Base-by-base conservation (phyloP, 129 eudicot species). In the Artemisia tridentata region DNA sequence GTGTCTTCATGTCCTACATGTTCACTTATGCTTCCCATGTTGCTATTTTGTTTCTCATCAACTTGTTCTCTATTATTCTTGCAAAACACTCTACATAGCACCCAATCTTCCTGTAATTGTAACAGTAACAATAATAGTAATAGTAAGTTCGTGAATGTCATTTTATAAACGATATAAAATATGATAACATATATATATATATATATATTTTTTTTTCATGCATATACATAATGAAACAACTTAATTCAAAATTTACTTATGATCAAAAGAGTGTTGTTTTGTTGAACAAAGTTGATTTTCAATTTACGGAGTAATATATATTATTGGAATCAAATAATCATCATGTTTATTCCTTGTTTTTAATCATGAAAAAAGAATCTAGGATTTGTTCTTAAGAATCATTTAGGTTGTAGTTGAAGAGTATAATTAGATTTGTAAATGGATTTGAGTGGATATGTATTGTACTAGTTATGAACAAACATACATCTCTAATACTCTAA, bases 81-180 rank as follows among this genome's bases (percentile, higher is more conserved):
- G 88, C 76, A 76, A 81, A 92, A 92, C 56, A 92, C 95, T 75
- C 90, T 81, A 65, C 98, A 93, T 60, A 93, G 54, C 43, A 78
- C 81, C 81, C 77, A 78, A 19, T 78, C 81, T 25, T 61, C 81
- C 81, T 78, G 72, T 15, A 76, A 27, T 16, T 0, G 29, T n/a
- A 50, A 21, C 12, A 68, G 3, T 16, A 68, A 50, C n/a, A n/a
- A n/a, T n/a, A n/a, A n/a, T n/a, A n/a, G n/a, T 38, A 18, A 38
- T 38, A 38, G 45, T 19, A 52, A 52, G 7, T n/a, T 20, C 62
- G n/a, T 56, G 2, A 10, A 6, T 56, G 3, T 18, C 23, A 17
- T 8, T 5, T 0, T 34, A 34, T 34, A 34, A 34, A 34, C 43
- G 43, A 6, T 34, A 34, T 34, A 1, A 34, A 34, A 5, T 5